Conservation (phyloP, 306 rosid species). For the Betula pendula region DNA sequence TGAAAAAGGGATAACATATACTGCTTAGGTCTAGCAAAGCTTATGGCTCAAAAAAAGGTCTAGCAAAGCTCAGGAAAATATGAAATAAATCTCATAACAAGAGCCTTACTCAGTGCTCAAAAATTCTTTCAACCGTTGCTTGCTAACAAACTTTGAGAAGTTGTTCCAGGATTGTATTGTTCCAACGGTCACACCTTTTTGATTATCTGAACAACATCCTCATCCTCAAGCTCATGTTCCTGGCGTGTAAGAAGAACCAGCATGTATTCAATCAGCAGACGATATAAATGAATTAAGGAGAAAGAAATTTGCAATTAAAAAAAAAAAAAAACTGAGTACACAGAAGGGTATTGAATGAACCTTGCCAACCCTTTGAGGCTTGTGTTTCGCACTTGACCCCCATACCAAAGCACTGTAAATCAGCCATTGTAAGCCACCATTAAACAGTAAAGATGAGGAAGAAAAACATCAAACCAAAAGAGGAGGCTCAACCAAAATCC, state of each 20-base stretch:
- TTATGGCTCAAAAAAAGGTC: too few species aligned
- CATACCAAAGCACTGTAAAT: slow-evolving; percentile 86
- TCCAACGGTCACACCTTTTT: slow-evolving; percentile 63
- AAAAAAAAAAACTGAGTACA: background rate
- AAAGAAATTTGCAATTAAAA: background rate
- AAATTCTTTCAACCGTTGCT: slow-evolving; percentile 18
- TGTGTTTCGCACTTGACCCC: slow-evolving; percentile 96
- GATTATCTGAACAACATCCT: slow-evolving; percentile 96
- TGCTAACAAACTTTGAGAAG: background rate
- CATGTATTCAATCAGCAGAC: slow-evolving; percentile 17
- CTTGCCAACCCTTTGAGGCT: slow-evolving; percentile 99
- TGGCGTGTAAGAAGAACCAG: slow-evolving; percentile 25
- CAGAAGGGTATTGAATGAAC: slow-evolving; percentile 34
- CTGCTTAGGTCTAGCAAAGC: background rate
- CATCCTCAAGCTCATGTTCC: slow-evolving; percentile 97
- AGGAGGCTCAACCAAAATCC: background rate
- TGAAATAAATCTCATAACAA: slow-evolving; percentile 4
- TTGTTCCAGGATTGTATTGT: slow-evolving; percentile 1
- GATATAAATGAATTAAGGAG: background rate
- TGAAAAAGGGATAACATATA: background rate
- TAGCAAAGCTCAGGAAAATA: background rate
- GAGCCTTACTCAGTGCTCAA: background rate
- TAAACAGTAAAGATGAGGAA: background rate
- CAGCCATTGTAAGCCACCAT: slow-evolving; percentile 28
- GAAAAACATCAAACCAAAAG: background rate